A percentile compares a stretch with the other conserved stretches of the same genome.
phyloP scores from a whole-genome alignment of 2,329 filamentous ascomycete species.

The Cyclaneusma minus region DNA sequence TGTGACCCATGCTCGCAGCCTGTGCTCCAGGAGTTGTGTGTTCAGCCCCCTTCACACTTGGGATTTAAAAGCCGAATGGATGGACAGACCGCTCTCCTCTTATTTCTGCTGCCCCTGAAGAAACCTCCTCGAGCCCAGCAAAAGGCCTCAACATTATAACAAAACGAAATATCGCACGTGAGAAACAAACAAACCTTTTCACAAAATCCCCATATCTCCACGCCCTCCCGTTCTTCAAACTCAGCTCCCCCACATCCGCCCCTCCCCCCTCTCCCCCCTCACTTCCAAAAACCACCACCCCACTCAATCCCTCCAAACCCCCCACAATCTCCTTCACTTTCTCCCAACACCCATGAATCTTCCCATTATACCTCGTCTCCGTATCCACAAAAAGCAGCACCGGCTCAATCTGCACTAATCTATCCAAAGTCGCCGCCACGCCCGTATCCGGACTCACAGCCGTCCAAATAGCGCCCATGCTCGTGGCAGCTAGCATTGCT shows the following conservation, averaged over 20 bases:
- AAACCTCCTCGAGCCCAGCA: too few species aligned
- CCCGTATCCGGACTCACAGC: conserved; percentile 86
- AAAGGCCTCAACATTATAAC: too few species aligned
- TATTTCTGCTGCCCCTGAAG: too few species aligned
- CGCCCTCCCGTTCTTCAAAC: conserved; percentile 19
- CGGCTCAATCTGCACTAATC: conserved; percentile 73
- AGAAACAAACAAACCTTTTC: conserved; percentile 8
- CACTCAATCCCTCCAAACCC: conserved; percentile 44
- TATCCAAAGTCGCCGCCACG: conserved; percentile 77
- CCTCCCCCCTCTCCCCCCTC: conserved; percentile 25
- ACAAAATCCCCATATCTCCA: conserved; percentile 29
- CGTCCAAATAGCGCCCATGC: conserved; percentile 82
- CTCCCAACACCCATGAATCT: conserved; percentile 61
- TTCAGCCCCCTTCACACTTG: too few species aligned
- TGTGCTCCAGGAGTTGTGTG: too few species aligned
- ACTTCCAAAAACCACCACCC: conserved; percentile 61
- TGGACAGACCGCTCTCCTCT: too few species aligned
- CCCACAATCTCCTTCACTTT: conserved; percentile 69
- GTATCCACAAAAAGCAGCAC: conserved; percentile 77
- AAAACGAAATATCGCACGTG: too few species aligned
- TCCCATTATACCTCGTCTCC: conserved; percentile 79
- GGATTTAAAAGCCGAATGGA: too few species aligned
- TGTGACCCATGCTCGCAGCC: too few species aligned
- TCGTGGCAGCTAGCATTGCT: conserved; percentile 71
- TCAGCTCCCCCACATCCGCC: conserved; percentile 7